phyloP scores from a whole-genome alignment of 2,329 filamentous ascomycete genomes.

The Ophiosphaerella narmari region DNA sequence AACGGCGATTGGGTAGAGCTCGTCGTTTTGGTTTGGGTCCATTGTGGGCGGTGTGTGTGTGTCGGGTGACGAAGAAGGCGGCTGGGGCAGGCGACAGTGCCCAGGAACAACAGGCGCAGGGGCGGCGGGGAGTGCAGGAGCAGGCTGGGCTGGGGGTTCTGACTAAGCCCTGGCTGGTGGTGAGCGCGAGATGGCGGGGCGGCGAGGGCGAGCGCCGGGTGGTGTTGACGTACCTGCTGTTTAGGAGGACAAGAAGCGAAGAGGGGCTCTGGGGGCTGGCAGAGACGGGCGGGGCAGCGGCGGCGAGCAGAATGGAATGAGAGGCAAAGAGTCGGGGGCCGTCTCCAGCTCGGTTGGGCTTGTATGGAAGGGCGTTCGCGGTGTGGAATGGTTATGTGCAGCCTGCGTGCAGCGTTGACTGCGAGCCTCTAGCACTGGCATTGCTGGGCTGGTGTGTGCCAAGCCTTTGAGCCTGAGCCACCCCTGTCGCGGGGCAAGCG shows the following conservation, averaged over 20 bases:
- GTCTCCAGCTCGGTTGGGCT: constrained; percentile 10
- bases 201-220: constrained; percentile 28
- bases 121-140: constrained; percentile 17
- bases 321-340: constrained; percentile 16
- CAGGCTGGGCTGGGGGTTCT: background rate
- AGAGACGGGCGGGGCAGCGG: constrained; percentile 16
- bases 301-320: constrained; percentile 11
- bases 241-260: constrained; percentile 28
- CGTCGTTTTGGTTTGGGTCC: constrained; percentile 94
- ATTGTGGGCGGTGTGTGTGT: constrained; percentile 56
- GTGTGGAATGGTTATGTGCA: constrained; percentile 20
- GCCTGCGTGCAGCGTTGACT: constrained; percentile 3
- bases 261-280: constrained; percentile 26
- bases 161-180: constrained; percentile 8
- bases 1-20: constrained; percentile 99
- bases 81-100: constrained; percentile 26
- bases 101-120: constrained; percentile 11
- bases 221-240: constrained; percentile 44
- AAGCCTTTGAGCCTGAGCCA: constrained; percentile 2
- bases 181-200: constrained; percentile 32
- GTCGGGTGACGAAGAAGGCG: constrained; percentile 22
- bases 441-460: constrained; percentile 2
- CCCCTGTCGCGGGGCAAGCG: constrained; percentile 16
- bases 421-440: constrained; percentile 5
- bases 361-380: constrained; percentile 17